Evolutionary conservation across 2,329 filamentous ascomycete genomes (phyloP), one percentile per base, ranked within the genome.

Genomic region (Geosmithia putterillii): DNA sequence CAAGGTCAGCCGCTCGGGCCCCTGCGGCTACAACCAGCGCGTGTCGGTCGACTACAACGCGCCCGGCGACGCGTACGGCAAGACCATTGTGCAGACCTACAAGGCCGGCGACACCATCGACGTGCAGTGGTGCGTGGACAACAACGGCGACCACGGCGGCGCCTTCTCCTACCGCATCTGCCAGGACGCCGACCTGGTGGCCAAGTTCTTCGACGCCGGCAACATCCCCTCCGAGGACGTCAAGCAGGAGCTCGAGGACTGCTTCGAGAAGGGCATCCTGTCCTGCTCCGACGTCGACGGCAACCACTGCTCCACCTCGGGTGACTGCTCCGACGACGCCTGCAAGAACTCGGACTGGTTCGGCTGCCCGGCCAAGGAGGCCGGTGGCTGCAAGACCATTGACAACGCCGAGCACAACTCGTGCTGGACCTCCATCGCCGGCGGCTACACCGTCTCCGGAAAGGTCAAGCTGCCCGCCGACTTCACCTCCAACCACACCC

Each of bases 101-200:
- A 54, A 55, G 0, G 55, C 65, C 0, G 71, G 70, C 0, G 57
- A 73, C 9, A 54, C 62, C 0, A 54, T 74, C 20, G 65, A 71
- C 20, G 71, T 74, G 0, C 58, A 72, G 51, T 75, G 72, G 72
- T 75, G 72, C 42, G 63, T 74, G 17, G 72, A 76, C 50, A 57
- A 73, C 54, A 75, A 74, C 48, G 72, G 72, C 0, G 71, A 75
- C 48, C 71, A 75, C 47, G 70, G 71, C 21, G 72, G 71, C 54
- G 74, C 74, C 70, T 75, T 73, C 54, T 63, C 55, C 49, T 75
- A 73, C 53, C 68, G 71, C 9, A 66, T 74, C 47, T 75, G 71
- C 50, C 63, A 70, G 47, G 58, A 75, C 48, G 70, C 74, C 48
- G 57, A 54, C 0, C 53, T 76, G 0, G 67, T 74, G 23, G 61